A percentile compares a stretch with the other conserved stretches of the same genome.
These are phyloP conservation scores for Lycium barbarum DNA, from an alignment of 257 asterid genomes.

Conservation along the genomic window DNA sequence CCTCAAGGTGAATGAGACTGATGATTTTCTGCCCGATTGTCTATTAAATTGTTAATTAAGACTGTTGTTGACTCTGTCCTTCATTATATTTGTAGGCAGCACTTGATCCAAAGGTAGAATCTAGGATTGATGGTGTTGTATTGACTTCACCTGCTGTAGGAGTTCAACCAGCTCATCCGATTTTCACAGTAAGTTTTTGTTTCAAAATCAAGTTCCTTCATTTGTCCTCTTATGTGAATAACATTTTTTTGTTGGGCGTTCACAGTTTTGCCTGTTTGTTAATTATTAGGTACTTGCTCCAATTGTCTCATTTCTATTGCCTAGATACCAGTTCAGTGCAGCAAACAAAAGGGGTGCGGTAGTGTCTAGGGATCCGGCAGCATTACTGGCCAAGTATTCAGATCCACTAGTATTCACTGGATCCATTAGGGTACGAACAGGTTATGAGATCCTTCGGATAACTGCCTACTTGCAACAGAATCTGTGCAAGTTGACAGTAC, in stretches of 20 bases:
- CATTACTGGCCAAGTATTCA: conserved; percentile 81
- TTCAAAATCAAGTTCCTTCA: neutral
- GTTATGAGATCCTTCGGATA: conserved; percentile 78
- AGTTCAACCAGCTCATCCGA: conserved; percentile 89
- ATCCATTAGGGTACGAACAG: conserved; percentile 79
- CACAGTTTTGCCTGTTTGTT: neutral
- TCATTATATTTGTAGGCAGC: conserved; percentile 58
- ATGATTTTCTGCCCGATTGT: neutral
- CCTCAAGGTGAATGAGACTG: conserved; percentile 61
- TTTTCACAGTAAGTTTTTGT: conserved; percentile 57
- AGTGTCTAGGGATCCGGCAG: conserved; percentile 84
- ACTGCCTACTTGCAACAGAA: conserved; percentile 70
- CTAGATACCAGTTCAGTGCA: conserved; percentile 85
- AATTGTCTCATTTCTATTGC: conserved; percentile 66
- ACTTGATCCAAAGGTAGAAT: conserved; percentile 72
- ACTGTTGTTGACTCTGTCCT: conserved; percentile 8
- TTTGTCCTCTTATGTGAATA: neutral
- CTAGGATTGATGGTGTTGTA: conserved; percentile 67
- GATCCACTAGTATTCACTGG: conserved; percentile 97
- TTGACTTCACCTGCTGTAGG: conserved; percentile 94
- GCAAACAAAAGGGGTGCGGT: conserved; percentile 75
- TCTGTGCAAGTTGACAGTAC: conserved; percentile 58
- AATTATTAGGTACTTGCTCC: conserved; percentile 81
- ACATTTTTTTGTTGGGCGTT: neutral
- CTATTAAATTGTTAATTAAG: neutral